Evolutionary conservation across 495 filamentous ascomycete species (phyloP), one percentile per base, ranked within the genome.

Genomic region (Talaromyces wortmannii): DNA sequence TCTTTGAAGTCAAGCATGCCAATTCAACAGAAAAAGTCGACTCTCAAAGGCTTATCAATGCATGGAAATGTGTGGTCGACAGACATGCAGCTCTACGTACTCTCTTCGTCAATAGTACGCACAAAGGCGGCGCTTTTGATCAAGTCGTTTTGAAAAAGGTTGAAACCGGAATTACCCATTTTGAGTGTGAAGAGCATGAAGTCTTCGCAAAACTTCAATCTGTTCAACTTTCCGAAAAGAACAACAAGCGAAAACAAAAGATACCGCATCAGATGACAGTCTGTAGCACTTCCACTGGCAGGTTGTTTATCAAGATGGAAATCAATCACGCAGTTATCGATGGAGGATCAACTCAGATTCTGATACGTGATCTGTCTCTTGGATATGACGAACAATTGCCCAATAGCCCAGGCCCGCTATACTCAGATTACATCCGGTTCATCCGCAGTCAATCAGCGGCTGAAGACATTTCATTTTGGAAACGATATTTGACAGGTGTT

Each of bases 291-390:
- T 55, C 55, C 3, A 67, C 59, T 29, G 70, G 69, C 0, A 61
- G 64, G 16, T 68, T 81, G 0, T 58, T 75, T 0, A 59, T 76
- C 32, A 80, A 80, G 55, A 58, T 85, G 18, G 80, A 84, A 58
- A 78, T 85, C 48, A 81, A 84, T 56, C 78, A 82, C 57, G 73
- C 78, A 8, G 68, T 83, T 52, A 76, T 77, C 31, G 70, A 79
- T 50, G 75, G 75, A 33, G 70, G 67, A 5, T 77, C 75, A 23
- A 62, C 69, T 3, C 64, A 63, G 18, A 61, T 78, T 4, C 58
- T 79, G 6, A 58, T 75, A 6, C 66, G 68, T 40, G 75, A 78
- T 48, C 58, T 78, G 36, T 55, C 63, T n/a, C 45, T 70, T 31
- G 76, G 73, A n/a, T 79, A 80, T 52, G 67, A 75, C 47, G 53